A percentile compares a stretch with the other conserved stretches of the same genome.
Conservation (phyloP, 441 rosid genomes). For the Mallotus repandus region DNA sequence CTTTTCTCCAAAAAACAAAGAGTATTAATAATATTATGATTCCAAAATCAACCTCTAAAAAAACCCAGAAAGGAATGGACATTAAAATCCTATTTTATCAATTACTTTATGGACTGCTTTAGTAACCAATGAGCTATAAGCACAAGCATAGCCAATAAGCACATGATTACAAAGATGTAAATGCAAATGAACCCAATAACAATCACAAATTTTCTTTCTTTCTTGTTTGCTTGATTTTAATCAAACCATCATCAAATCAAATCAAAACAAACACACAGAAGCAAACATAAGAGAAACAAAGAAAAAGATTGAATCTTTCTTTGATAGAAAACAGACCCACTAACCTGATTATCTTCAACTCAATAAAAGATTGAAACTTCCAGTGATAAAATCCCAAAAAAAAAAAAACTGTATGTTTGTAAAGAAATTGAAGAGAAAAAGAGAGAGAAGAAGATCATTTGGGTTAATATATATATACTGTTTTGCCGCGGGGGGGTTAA, state of each 20-base stretch:
- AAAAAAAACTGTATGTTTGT: not conserved
- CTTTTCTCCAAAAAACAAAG: not conserved
- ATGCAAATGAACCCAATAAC: conserved; percentile 7
- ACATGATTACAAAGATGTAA: not conserved
- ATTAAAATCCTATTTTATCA: not conserved
- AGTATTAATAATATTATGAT: not conserved
- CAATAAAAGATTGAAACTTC: not conserved
- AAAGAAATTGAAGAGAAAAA: not conserved
- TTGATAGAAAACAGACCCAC: not conserved
- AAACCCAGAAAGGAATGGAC: not conserved
- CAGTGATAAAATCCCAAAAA: not conserved
- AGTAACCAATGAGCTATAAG: not conserved
- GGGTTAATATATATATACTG: conserved; percentile 10
- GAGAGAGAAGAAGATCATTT: not conserved
- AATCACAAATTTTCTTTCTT: not conserved
- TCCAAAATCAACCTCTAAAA: not conserved
- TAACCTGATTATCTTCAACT: conserved; percentile 12
- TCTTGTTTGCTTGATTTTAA: too few relatives aligned
- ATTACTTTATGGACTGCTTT: not conserved
- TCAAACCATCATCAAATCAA: not conserved
- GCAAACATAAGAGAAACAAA: conserved; percentile 1
- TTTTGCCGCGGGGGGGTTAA: conserved; percentile 16
- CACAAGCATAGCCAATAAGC: not conserved
- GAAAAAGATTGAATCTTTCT: not conserved
- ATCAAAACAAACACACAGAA: not conserved